Conservation (phyloP, 306 rosid genomes). For the Echinosophora koreensis region DNA sequence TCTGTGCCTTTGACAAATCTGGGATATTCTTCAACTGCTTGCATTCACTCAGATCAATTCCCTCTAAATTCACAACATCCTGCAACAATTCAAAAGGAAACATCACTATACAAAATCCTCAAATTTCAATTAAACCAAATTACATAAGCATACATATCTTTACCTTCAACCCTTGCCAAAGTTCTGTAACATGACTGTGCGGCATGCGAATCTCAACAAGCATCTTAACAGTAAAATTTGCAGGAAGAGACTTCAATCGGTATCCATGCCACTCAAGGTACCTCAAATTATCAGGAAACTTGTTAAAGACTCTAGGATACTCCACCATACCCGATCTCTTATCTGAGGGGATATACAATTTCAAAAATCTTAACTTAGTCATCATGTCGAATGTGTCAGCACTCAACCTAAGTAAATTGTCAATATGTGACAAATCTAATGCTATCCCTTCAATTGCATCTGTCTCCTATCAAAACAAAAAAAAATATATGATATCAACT, state of each 20-base stretch:
- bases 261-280: not conserved
- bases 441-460: constrained; percentile 26
- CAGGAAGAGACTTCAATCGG: not conserved
- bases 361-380: constrained; percentile 31
- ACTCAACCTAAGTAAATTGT: not conserved
- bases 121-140: too few relatives aligned
- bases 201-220: constrained; percentile 3
- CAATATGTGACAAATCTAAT: constrained; percentile 21
- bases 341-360: not conserved
- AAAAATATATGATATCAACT: not conserved
- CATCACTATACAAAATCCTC: not conserved
- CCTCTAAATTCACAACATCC: not conserved
- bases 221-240: not conserved
- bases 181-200: not conserved
- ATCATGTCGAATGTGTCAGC: constrained; percentile 18
- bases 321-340: not conserved
- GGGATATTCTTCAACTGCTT: not conserved
- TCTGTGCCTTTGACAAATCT: not conserved
- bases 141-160: not conserved
- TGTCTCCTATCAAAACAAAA: not conserved
- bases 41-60: not conserved
- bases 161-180: constrained; percentile 5
- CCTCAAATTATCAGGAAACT: not conserved
- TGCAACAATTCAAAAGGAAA: not conserved
- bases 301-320: not conserved